Evolutionary conservation across 1,139 yeast species (phyloP), one percentile per base, ranked within the genome.

Genomic region (Geotrichum siamense): DNA sequence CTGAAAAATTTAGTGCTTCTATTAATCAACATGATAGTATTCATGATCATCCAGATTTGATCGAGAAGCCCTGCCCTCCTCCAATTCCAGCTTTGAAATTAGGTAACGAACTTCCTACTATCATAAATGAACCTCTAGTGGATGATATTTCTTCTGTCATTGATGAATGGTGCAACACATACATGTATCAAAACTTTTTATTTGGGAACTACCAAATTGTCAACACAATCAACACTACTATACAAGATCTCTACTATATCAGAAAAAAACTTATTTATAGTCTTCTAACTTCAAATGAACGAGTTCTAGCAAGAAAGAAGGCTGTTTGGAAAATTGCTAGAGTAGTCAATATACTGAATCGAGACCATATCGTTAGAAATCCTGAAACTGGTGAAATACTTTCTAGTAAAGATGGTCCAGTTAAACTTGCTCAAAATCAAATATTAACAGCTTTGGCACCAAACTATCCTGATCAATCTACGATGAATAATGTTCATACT

Each of bases 291-390:
- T 62, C 63, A 17, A 67, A 71, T 48, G 96, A 86, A 62, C 63
- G 65, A 20, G 63, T 64, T 27, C 63, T 68, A 13, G 78, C 86
- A 2, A 71, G 71, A 49, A 81, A 78, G 59, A 69, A 74, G 34
- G 79, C 82, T 22, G 74, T 82, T 5, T 71, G 75, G 52, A 69
- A 79, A 41, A 68, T 84, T 56, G 71, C 78, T 49, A 78, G 77
- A 55, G 75, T 83, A 45, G 74, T 91, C 22, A 86, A 85, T 63
- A 70, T 79, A 49, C 69, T 86, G 54, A 58, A 62, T 15, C 63
- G 79, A 43, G 94, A 85, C 60, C 75, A 82, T 32, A 75, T 84
- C 15, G 95, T 91, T 21, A 81, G 82, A 57, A 83, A 82, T 57
- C 76, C 89, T 1, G 53, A 62, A 19, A 66, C 81, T 15, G 95